Conservation (phyloP, 225 moss, liverwort and hornwort genomes). For the Straminergon stramineum region DNA sequence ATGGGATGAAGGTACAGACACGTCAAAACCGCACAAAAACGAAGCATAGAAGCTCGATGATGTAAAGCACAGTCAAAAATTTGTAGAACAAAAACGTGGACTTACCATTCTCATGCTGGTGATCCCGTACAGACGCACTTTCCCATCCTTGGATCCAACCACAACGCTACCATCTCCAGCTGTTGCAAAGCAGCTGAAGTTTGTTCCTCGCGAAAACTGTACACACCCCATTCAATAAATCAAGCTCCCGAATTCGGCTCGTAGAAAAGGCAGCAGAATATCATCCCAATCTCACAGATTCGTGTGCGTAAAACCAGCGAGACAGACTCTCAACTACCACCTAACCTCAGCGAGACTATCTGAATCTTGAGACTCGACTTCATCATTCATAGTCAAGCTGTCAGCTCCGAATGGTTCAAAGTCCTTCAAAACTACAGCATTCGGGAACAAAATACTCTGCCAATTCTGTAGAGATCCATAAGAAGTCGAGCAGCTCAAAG, state of each 20-base stretch:
- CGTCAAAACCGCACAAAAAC: not conserved
- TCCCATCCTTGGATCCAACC: constrained; percentile 89
- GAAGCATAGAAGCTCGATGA: not conserved
- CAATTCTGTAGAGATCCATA: not conserved
- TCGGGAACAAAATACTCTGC: not conserved
- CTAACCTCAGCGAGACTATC: not conserved
- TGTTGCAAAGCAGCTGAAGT: constrained; percentile 82
- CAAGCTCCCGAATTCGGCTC: not conserved
- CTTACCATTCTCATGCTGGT: constrained; percentile 74
- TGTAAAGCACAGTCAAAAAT: not conserved
- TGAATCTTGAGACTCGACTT: not conserved
- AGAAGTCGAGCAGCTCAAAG: not conserved
- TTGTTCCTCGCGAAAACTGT: constrained; percentile 80
- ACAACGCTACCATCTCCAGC: constrained; percentile 84
- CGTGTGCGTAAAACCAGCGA: not conserved
- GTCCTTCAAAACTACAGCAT: not conserved
- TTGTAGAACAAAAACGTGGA: not conserved
- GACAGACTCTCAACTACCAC: not conserved
- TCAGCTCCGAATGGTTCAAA: not conserved
- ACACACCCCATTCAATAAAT: not conserved
- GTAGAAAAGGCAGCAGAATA: not conserved
- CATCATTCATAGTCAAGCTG: not conserved
- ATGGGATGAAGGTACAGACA: not conserved
- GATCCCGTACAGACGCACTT: constrained; percentile 85
- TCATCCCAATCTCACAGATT: not conserved